phyloP scores from a whole-genome alignment of 148 eudicot species.

The Nepenthes gracilis region DNA sequence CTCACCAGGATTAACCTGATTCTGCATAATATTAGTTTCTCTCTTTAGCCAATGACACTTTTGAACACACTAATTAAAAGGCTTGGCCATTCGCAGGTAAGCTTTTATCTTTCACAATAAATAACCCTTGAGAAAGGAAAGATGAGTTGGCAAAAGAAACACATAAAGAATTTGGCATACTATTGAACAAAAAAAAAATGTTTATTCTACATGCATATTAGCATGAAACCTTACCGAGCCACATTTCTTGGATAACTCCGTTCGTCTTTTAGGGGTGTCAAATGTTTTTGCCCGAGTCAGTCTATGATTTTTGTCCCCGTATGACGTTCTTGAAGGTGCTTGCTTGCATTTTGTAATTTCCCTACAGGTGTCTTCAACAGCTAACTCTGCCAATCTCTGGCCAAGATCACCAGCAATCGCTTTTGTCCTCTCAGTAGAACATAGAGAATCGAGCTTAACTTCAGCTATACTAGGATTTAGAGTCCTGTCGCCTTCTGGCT shows the following conservation, averaged over 20 bases:
- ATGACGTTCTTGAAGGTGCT: conserved; percentile 30
- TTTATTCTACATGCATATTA: no score
- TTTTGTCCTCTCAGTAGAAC: conserved; percentile 28
- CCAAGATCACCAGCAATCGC: conserved; percentile 27
- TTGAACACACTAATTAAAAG: background rate
- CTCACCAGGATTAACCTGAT: no score
- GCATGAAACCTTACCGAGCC: conserved; percentile 39
- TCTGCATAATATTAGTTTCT: no score
- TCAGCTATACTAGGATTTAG: conserved; percentile 72
- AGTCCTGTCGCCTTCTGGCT: conserved; percentile 55
- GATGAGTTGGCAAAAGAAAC: no score
- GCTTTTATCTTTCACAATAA: no score
- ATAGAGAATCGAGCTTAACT: conserved; percentile 39
- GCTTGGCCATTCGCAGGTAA: background rate
- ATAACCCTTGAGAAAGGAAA: no score
- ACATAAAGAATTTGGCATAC: no score
- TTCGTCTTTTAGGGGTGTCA: conserved; percentile 34
- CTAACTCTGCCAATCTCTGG: conserved; percentile 34
- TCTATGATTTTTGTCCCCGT: conserved; percentile 22
- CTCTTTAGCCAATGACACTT: background rate
- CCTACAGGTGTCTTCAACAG: conserved; percentile 31
- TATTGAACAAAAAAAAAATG: no score
- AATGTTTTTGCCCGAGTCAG: conserved; percentile 39
- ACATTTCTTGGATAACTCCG: conserved; percentile 43
- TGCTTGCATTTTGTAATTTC: conserved; percentile 20